Evolutionary conservation across 305 asterid genomes (phyloP).

Genomic region (Fraxinus velutina): DNA sequence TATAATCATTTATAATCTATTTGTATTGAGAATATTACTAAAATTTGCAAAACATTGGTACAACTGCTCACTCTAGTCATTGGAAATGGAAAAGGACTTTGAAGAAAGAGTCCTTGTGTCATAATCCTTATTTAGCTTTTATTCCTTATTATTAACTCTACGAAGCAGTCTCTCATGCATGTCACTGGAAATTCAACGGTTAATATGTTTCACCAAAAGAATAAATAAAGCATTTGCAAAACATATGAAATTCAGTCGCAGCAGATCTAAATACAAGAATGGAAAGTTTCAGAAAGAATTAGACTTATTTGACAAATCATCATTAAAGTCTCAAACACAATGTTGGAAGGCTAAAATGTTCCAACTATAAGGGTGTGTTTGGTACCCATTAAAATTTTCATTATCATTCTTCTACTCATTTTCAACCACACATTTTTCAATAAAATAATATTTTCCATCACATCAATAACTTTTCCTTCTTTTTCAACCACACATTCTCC

Average conservation of each 20-base stretch:
- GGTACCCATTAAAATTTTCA: too few relatives aligned
- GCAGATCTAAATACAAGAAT: conserved; percentile 14
- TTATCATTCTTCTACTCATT: too few relatives aligned
- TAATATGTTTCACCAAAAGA: conserved; percentile 18
- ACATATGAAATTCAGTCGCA: conserved; percentile 2
- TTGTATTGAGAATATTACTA: neutral
- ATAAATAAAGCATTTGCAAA: neutral
- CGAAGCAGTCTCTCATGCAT: conserved; percentile 14
- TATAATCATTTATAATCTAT: neutral
- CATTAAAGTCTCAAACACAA: conserved; percentile 20
- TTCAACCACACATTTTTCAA: too few relatives aligned
- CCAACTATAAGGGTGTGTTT: neutral
- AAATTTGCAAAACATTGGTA: neutral
- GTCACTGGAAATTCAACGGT: neutral
- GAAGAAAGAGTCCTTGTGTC: neutral
- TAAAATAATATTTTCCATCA: too few relatives aligned
- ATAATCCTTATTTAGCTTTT: neutral
- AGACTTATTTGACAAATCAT: conserved; percentile 6
- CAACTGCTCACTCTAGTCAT: neutral
- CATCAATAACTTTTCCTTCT: too few relatives aligned
- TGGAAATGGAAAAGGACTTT: neutral
- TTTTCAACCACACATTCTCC: too few relatives aligned
- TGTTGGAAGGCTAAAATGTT: conserved; percentile 9
- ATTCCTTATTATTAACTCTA: neutral
- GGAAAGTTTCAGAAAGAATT: conserved; percentile 4